Evolutionary conservation across 2,329 filamentous ascomycete species (phyloP).

Genomic region (Parastagonospora nodorum): DNA sequence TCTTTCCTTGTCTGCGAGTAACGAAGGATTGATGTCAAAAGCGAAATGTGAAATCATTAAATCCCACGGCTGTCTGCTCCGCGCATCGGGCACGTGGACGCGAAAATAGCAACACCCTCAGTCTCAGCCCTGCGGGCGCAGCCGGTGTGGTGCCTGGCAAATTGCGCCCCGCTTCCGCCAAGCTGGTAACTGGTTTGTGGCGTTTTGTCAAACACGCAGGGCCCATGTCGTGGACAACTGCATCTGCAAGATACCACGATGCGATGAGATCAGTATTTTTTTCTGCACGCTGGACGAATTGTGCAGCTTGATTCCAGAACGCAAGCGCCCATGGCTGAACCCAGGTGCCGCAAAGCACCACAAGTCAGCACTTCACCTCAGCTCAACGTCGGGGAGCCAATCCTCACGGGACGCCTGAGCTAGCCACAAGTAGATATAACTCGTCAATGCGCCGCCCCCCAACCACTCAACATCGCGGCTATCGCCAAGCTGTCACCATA

Average conservation of each 20-base stretch:
- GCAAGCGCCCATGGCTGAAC: not conserved
- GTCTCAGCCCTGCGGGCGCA: constrained; percentile 2
- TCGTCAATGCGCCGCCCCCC: not conserved
- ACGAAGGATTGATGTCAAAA: too few species aligned
- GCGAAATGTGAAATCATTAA: too few species aligned
- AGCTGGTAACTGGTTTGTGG: not conserved
- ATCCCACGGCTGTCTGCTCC: too few species aligned
- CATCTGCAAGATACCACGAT: too few species aligned
- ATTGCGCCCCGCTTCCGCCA: not conserved
- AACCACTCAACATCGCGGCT: not conserved
- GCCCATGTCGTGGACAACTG: too few species aligned
- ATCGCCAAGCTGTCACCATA: not conserved
- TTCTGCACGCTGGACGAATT: not conserved
- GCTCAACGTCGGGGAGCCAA: too few species aligned
- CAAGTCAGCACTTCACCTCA: not conserved
- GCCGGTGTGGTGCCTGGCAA: not conserved
- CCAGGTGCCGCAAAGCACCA: not conserved
- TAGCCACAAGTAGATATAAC: not conserved
- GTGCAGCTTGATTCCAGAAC: not conserved
- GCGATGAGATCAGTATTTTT: too few species aligned
- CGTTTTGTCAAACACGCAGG: not conserved
- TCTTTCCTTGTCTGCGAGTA: too few species aligned
- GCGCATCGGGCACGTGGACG: not conserved
- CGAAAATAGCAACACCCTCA: constrained; percentile 2
- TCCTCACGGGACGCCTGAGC: constrained; percentile 4